These are phyloP conservation scores for Cladosporium sp. DNA, from an alignment of 2,329 filamentous ascomycete genomes.

Conservation along the genomic window DNA sequence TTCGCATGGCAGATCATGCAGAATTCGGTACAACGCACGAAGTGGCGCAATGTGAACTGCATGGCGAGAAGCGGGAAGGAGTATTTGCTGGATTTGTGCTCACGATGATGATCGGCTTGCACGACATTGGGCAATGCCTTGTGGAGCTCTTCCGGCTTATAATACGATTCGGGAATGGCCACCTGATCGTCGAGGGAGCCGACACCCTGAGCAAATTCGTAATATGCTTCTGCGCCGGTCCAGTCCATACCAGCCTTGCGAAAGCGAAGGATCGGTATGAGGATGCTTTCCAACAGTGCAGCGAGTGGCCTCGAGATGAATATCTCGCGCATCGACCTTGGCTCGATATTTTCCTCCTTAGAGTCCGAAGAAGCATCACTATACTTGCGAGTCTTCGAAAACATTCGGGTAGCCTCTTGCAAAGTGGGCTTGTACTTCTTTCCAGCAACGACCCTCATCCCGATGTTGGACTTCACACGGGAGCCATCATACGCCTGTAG, in stretches of 20 bases:
- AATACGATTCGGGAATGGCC: slow-evolving; percentile 34
- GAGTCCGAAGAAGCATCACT: slow-evolving; percentile 14
- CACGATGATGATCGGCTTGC: slow-evolving; percentile 44
- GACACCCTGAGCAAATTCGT: slow-evolving; percentile 40
- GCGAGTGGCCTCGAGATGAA: slow-evolving; percentile 70
- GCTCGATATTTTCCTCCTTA: slow-evolving; percentile 16
- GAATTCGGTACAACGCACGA: slow-evolving; percentile 76
- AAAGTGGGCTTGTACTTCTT: slow-evolving; percentile 64
- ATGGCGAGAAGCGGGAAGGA: slow-evolving; percentile 57
- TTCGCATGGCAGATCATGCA: slow-evolving; percentile 77
- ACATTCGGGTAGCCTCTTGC: slow-evolving; percentile 48
- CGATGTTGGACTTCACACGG: slow-evolving; percentile 35
- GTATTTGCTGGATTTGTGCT: slow-evolving; percentile 21
- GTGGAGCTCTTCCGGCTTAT: slow-evolving; percentile 25
- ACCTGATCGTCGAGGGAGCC: slow-evolving; percentile 16
- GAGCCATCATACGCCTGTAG: slow-evolving; percentile 39
- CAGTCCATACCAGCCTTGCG: slow-evolving; percentile 54
- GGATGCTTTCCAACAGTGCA: slow-evolving; percentile 58
- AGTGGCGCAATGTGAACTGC: slow-evolving; percentile 71
- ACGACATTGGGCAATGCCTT: slow-evolving; percentile 41
- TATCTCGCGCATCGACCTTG: slow-evolving; percentile 44
- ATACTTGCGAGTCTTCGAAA: slow-evolving; percentile 35
- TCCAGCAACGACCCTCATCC: slow-evolving; percentile 65
- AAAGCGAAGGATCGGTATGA: slow-evolving; percentile 55
- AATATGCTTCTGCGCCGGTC: slow-evolving; percentile 59